Conservation (phyloP, 2,329 filamentous ascomycete species). For the Cladophialophora bantiana region DNA sequence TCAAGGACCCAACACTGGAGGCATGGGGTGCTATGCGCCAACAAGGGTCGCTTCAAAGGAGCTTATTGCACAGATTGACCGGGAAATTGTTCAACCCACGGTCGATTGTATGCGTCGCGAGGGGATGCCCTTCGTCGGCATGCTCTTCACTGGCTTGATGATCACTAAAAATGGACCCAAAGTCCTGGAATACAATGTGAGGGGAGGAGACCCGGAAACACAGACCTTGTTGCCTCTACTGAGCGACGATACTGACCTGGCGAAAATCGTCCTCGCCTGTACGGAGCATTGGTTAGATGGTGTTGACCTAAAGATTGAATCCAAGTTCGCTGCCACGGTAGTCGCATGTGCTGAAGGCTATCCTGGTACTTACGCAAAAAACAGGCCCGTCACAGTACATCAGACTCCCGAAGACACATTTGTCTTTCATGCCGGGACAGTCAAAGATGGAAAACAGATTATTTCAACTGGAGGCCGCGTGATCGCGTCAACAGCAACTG, state of each 20-base stretch:
- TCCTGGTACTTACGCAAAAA: conserved; percentile 84
- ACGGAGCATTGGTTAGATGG: conserved; percentile 75
- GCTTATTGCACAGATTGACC: conserved; percentile 79
- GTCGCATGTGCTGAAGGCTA: conserved; percentile 95
- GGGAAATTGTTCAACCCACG: conserved; percentile 85
- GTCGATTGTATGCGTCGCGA: conserved; percentile 87
- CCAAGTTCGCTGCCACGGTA: conserved; percentile 83
- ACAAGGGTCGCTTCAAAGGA: conserved; percentile 78
- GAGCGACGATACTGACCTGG: conserved; percentile 79
- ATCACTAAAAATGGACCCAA: conserved; percentile 82
- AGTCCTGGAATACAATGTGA: conserved; percentile 90
- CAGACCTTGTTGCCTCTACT: conserved; percentile 80
- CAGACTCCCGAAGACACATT: conserved; percentile 66
- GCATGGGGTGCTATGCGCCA: conserved; percentile 97
- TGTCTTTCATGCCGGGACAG: conserved; percentile 92
- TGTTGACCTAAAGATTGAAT: conserved; percentile 71
- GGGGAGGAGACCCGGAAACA: conserved; percentile 91
- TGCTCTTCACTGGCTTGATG: conserved; percentile 92
- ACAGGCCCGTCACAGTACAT: conserved; percentile 66
- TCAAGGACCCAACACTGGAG: conserved; percentile 89
- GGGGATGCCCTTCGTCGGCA: conserved; percentile 71
- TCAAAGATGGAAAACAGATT: conserved; percentile 63
- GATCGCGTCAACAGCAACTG: conserved; percentile 87
- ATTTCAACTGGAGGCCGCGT: conserved; percentile 86
- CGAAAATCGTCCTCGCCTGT: conserved; percentile 87